Evolutionary conservation across 2,329 filamentous ascomycete genomes (phyloP).

Genomic region (Pestalotiopsis sp.): DNA sequence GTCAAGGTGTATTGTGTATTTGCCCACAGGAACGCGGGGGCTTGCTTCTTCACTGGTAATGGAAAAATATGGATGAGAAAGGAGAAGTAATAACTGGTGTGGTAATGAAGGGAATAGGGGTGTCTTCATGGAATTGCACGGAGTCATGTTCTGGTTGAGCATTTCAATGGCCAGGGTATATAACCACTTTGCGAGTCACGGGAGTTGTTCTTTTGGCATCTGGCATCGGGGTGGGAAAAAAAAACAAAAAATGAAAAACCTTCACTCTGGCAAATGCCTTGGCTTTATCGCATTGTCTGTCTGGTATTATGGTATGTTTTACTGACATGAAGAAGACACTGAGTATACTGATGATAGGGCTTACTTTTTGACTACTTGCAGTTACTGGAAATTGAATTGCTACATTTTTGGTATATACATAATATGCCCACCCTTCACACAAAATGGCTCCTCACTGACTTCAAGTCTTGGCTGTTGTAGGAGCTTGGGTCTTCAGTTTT

Average conservation of each 20-base stretch:
- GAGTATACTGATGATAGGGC: no score
- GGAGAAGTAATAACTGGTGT: neutral
- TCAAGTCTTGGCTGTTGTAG: neutral
- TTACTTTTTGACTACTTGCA: no score
- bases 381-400: no score
- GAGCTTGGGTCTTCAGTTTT: neutral
- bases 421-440: no score
- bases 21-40: neutral
- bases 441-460: neutral
- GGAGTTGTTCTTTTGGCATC: constrained; percentile 6
- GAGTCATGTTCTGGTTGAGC: neutral
- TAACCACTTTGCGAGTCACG: constrained; percentile 3
- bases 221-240: neutral
- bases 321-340: no score
- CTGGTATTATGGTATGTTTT: no score
- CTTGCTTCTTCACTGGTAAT: neutral
- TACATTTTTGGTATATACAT: no score
- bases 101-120: neutral
- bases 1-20: neutral
- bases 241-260: neutral
- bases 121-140: neutral
- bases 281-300: no score
- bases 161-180: neutral
- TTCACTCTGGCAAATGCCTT: neutral
- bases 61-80: neutral